phyloP scores from a whole-genome alignment of 768 basidiomycete genomes.

The Auriculariales sp. region DNA sequence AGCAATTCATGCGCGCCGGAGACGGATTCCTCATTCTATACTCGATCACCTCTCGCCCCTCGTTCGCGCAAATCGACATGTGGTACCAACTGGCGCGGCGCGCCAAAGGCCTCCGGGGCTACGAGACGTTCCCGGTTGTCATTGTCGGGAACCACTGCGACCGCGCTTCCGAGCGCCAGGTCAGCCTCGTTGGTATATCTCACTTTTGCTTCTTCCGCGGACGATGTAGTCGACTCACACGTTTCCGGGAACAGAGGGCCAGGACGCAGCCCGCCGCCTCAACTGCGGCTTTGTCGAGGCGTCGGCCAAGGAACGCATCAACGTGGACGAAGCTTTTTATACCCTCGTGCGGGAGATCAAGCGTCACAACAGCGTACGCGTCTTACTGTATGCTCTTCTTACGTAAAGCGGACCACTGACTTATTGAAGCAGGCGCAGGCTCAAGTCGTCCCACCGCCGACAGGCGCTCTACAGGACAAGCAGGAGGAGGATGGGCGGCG shows the following conservation, averaged over 20 bases:
- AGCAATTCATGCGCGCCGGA: constrained; percentile 34
- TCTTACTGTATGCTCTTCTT: too few species aligned
- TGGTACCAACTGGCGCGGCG: constrained; percentile 28
- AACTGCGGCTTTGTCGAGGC: constrained; percentile 26
- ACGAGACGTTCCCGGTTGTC: constrained; percentile 26
- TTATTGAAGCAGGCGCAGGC: neutral
- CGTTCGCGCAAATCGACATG: constrained; percentile 25
- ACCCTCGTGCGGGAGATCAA: constrained; percentile 24
- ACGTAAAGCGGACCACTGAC: neutral
- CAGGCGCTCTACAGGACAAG: too few species aligned
- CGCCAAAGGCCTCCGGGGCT: constrained; percentile 29
- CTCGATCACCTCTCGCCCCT: constrained; percentile 27
- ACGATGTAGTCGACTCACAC: neutral
- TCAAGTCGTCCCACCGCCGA: too few species aligned
- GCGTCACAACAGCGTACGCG: constrained; percentile 24
- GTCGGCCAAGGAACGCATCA: constrained; percentile 27
- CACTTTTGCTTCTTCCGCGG: neutral
- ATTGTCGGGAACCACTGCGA: constrained; percentile 32
- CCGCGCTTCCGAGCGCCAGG: constrained; percentile 21
- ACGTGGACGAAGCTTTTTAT: constrained; percentile 28
- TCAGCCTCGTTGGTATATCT: constrained; percentile 22
- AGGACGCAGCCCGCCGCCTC: constrained; percentile 23
- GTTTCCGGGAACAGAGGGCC: constrained; percentile 19
- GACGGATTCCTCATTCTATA: constrained; percentile 33
- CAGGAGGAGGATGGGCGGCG: too few species aligned